Evolutionary conservation across 768 basidiomycete species (phyloP), one percentile per base, ranked within the genome.

Genomic region (Serendipita sp.): DNA sequence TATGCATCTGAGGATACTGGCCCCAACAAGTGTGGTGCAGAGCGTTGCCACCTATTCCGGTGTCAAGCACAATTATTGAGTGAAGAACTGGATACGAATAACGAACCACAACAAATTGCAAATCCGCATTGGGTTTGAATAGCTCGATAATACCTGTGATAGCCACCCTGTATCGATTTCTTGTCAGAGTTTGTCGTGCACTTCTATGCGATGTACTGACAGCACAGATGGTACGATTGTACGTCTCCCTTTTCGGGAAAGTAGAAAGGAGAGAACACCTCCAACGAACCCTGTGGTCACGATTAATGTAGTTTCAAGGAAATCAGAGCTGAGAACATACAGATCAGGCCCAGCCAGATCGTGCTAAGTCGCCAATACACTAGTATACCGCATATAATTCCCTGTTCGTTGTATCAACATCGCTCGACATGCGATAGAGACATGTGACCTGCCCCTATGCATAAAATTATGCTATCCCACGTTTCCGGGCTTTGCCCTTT

Each of bases 401-500:
- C 53, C 53, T 58, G 28, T 31, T 22, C 24, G 53, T n/a, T 20
- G 13, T 4, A 33, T 24, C 13, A 30, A n/a, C 11, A 50, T 22
- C 17, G n/a, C n/a, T 28, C 5, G 28, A 11, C 17, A 31, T 9
- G 28, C 17, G 14, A 24, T 2, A 5, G n/a, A 5, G 45, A 48
- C n/a, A 20, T 22, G 4, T 9, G 17, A 31, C 53, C 9, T 58
- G 28, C 53, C 31, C 17, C 17, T 24, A 58, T 30, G 26, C 53
- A 58, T 31, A 58, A 58, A 58, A 58, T n/a, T 5, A 31, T 9
- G 28, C 53, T 58, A 58, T 58, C 53, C 53, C 53, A 58, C 11
- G 53, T 58, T 33, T 58, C 53, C 4, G 53, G 53, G 20, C 53
- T 58, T 33, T 58, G 53, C 17, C 30, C 53, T 58, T 33, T 58